These are phyloP conservation scores for Dryas octopetala DNA, from an alignment of 306 rosid species.

Conservation along the genomic window DNA sequence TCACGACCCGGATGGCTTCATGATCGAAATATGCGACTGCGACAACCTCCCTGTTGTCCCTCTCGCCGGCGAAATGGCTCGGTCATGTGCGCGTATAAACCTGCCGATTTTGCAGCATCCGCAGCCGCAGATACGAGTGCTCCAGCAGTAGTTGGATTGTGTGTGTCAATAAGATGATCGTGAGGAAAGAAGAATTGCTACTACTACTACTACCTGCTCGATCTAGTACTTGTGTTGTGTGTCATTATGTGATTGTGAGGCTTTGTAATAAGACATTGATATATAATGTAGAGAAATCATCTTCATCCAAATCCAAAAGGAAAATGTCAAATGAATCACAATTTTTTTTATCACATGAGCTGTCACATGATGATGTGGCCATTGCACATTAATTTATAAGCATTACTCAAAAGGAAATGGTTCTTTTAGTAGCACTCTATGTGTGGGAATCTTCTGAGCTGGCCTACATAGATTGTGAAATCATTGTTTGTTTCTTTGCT, in stretches of 20 bases:
- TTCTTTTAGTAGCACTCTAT: background rate
- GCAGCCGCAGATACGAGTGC: conserved; percentile 25
- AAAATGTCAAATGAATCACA: background rate
- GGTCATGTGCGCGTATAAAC: conserved; percentile 39
- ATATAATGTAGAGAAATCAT: background rate
- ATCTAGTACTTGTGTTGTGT: background rate
- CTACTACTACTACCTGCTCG: no score
- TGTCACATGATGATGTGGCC: background rate
- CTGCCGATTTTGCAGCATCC: conserved; percentile 34
- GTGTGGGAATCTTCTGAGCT: conserved; percentile 20
- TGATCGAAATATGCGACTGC: conserved; percentile 93
- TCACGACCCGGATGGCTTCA: conserved; percentile 96
- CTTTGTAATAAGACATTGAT: background rate
- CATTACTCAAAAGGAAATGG: background rate
- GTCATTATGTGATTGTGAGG: background rate
- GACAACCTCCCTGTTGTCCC: conserved; percentile 85
- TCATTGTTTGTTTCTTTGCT: background rate
- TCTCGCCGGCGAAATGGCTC: conserved; percentile 39
- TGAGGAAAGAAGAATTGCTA: background rate
- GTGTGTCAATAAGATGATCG: background rate
- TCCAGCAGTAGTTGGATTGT: conserved; percentile 6
- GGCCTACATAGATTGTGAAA: background rate
- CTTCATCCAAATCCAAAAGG: background rate
- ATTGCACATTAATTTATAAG: no score
- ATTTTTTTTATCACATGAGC: background rate